These are phyloP conservation scores for Oryza longistaminata DNA, from an alignment of 176 grass and related monocot species.

Conservation along the genomic window DNA sequence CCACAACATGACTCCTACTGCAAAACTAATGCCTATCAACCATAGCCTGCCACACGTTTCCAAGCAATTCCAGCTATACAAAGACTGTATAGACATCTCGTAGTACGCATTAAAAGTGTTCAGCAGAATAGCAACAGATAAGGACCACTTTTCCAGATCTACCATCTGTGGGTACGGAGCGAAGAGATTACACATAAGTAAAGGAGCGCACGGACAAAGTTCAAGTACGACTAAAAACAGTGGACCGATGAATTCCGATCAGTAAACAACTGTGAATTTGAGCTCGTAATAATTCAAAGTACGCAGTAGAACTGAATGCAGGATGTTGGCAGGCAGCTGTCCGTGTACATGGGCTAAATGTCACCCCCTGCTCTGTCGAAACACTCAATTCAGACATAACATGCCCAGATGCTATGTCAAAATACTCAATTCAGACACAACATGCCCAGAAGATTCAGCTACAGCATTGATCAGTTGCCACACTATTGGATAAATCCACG, in stretches of 20 bases:
- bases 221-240: conserved; percentile 40
- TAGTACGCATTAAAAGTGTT: conserved; percentile 33
- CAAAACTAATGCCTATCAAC: neutral
- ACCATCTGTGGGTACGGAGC: neutral
- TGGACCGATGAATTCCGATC: neutral
- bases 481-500: conserved; percentile 25
- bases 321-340: conserved; percentile 35
- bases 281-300: conserved; percentile 18
- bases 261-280: conserved; percentile 28
- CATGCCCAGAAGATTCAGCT: conserved; percentile 22
- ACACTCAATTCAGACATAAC: too few species aligned
- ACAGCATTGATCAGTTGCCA: conserved; percentile 25
- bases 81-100: neutral
- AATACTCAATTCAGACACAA: conserved; percentile 16
- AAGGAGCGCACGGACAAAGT: neutral
- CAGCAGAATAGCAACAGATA: conserved; percentile 18
- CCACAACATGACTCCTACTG: conserved; percentile 14
- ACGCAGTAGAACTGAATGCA: conserved; percentile 31
- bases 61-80: conserved; percentile 37
- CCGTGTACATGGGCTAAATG: conserved; percentile 30
- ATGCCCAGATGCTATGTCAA: neutral
- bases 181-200: neutral
- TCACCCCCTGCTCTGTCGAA: neutral
- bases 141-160: conserved; percentile 39
- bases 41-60: conserved; percentile 23